Evolutionary conservation across 2,329 filamentous ascomycete genomes (phyloP), one percentile per base, ranked within the genome.

Genomic region (Hansfordia pulvinata): DNA sequence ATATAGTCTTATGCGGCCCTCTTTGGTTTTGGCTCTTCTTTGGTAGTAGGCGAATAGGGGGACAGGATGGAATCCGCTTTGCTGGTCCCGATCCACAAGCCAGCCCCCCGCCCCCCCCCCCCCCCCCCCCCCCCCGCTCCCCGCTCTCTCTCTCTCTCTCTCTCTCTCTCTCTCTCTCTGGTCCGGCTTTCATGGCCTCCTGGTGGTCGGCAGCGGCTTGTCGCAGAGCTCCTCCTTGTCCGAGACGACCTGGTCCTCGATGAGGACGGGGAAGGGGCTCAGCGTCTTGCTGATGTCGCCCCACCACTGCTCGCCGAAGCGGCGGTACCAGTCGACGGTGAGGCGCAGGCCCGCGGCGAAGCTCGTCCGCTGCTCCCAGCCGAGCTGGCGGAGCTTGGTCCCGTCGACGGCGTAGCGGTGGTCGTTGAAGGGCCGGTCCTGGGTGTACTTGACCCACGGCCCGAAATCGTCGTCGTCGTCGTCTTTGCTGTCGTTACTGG

Each of bases 381-480:
- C 78, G 5, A 84, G 58, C 34, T 62, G 53, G 20, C 66, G 56
- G 37, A 83, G 60, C 50, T 81, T 82, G 28, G 64, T 68, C 18
- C 69, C 76, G 43, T 83, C 74, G 3, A 82, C 72, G 8, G 75
- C 75, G 42, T 83, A 84, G 19, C 76, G 62, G 42, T 72, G 66
- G 49, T 84, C 78, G 49, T 83, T 83, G 55, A 80, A 88, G 1
- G 80, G 81, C 12, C 82, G 65, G 52, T 90, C 81, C 35, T 75
- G 65, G 3, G 78, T 83, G 50, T 82, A 77, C 48, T 78, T 71
- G 39, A 86, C 68, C 65, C 73, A 79, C 40, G 64, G 63, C 31
- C 63, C 57, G 29, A 76, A 60, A 28, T 74, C 62, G 31, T 64
- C 60, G 16, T 55, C 49, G 4, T 53, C 56, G 11, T 58, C 52